Conservation (phyloP, 257 asterid genomes). For the Rubia yunnanensis region DNA sequence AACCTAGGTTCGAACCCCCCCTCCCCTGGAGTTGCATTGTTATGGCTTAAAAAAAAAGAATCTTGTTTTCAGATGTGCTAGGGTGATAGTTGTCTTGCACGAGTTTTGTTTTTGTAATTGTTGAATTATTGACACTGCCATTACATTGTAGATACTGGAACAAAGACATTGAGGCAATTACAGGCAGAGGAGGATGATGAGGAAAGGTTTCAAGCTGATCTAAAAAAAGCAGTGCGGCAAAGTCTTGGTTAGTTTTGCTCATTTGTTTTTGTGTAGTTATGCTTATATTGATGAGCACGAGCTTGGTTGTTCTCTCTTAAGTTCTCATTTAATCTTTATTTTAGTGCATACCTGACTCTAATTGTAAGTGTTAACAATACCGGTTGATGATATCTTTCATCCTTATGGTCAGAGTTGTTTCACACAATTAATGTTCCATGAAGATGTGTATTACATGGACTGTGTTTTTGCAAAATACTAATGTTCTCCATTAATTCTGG, state of each 20-base stretch:
- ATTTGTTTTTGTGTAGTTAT: background rate
- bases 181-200: conserved; percentile 80
- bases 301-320: background rate
- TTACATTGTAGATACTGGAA: conserved; percentile 38
- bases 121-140: conserved; percentile 4
- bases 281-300: conserved; percentile 1
- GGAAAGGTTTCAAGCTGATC: conserved; percentile 92
- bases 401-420: background rate
- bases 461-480: too few relatives aligned
- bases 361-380: background rate
- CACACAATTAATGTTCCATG: background rate
- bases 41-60: too few relatives aligned
- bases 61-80: background rate
- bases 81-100: background rate
- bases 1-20: too few relatives aligned
- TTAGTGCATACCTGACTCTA: background rate
- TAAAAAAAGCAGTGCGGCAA: conserved; percentile 76
- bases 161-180: conserved; percentile 57
- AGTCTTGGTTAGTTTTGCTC: conserved; percentile 61
- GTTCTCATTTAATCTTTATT: background rate
- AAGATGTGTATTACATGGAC: background rate
- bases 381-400: background rate
- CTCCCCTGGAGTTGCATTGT: too few relatives aligned
- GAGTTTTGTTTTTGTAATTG: background rate
- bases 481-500: too few relatives aligned